Conservation (phyloP, 108 stramenopile species). For the Hondaea fermentalgiana region DNA sequence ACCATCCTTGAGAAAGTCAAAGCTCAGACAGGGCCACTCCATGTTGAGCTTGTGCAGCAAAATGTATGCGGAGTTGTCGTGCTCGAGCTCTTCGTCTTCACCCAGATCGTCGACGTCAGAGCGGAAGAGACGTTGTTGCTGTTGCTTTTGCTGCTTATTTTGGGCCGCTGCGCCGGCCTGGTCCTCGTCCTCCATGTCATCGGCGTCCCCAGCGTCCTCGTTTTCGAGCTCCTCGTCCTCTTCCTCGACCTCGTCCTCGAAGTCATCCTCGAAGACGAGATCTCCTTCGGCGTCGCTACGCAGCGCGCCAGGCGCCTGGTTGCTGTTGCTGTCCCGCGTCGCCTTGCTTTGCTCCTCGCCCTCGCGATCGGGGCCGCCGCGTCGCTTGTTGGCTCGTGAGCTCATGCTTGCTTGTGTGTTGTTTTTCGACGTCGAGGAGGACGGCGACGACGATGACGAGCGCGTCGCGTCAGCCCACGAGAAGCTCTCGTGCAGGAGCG, state of each 20-base stretch:
- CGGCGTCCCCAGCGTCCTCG: conserved; percentile 54
- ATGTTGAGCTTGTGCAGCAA: conserved; percentile 85
- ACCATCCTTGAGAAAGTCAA: conserved; percentile 78
- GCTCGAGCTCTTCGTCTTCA: conserved; percentile 66
- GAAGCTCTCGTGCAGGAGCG: too few species aligned
- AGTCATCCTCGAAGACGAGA: conserved; percentile 68
- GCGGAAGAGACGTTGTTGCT: conserved; percentile 46
- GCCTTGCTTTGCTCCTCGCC: too few species aligned
- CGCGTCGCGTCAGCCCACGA: too few species aligned
- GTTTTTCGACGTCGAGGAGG: too few species aligned
- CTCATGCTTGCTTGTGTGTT: too few species aligned
- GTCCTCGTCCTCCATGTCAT: conserved; percentile 37
- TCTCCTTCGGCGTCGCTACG: conserved; percentile 43
- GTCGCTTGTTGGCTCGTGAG: too few species aligned
- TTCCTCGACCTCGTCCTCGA: conserved; percentile 61
- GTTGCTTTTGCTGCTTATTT: too few species aligned
- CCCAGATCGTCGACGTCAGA: conserved; percentile 32
- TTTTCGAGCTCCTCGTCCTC: conserved; percentile 63
- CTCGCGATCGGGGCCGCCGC: too few species aligned
- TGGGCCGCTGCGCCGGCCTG: conserved; percentile 30
- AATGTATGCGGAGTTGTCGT: conserved; percentile 87
- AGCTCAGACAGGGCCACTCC: conserved; percentile 87
- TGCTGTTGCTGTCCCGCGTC: too few species aligned
- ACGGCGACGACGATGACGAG: too few species aligned
- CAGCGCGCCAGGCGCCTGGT: too few species aligned